Evolutionary conservation across 257 asterid species (phyloP).

Genomic region (Solanum pinnatisectum): DNA sequence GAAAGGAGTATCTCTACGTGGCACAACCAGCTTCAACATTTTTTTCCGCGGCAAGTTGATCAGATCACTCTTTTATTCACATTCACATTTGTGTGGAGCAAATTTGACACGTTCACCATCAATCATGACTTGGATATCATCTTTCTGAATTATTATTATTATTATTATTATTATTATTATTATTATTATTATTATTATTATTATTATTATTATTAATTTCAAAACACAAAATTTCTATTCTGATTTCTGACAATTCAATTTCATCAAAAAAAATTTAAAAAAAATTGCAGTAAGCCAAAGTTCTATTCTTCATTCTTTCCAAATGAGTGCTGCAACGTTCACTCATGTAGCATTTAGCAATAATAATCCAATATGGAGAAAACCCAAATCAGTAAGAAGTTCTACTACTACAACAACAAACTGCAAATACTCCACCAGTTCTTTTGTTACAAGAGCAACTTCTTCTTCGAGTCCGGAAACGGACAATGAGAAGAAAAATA

Average conservation of each 20-base stretch:
- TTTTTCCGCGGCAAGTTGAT: neutral
- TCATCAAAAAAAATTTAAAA: neutral
- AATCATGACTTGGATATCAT: neutral
- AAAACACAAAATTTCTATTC: neutral
- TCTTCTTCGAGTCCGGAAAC: neutral
- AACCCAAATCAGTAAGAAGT: neutral
- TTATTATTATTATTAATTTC: neutral
- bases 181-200: no score
- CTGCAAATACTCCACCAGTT: neutral
- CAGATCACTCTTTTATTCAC: neutral
- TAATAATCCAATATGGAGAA: neutral
- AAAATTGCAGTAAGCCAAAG: no score
- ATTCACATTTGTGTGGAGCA: neutral
- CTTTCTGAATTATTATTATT: neutral
- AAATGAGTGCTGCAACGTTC: neutral
- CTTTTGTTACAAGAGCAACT: neutral
- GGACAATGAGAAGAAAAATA: slow-evolving; percentile 30
- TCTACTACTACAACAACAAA: neutral
- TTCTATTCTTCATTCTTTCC: neutral
- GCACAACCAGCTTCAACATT: neutral
- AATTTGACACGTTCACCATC: neutral
- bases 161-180: no score
- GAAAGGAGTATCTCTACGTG: neutral
- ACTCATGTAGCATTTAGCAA: neutral
- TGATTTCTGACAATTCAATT: neutral